Evolutionary conservation across 2,329 filamentous ascomycete genomes (phyloP).

Genomic region (Ophiostoma perfectum): DNA sequence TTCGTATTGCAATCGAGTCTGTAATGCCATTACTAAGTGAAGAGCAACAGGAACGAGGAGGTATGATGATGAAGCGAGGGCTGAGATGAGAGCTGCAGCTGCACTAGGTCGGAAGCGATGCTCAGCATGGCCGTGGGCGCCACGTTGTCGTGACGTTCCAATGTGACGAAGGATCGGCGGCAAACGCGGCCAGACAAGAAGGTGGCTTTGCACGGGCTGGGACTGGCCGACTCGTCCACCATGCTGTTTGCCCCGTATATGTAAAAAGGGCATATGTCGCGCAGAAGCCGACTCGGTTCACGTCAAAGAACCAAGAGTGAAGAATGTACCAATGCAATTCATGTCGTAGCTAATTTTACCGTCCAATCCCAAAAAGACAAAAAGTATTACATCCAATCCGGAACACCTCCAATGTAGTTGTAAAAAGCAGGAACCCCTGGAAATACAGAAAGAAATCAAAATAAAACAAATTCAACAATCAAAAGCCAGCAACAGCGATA

Average conservation of each 20-base stretch:
- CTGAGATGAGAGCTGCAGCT: constrained; percentile 4
- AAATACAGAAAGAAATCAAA: not conserved
- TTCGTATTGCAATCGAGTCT: not conserved
- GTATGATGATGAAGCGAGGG: not conserved
- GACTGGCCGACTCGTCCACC: not conserved
- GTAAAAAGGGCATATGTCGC: constrained; percentile 3
- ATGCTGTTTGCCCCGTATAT: not conserved
- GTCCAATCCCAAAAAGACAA: not conserved
- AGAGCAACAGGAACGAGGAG: not conserved
- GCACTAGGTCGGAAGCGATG: not conserved
- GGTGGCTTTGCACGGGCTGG: constrained; percentile 6
- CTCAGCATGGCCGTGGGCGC: not conserved
- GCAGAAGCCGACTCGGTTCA: not conserved
- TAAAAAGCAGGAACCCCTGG: not conserved
- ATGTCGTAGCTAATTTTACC: not conserved
- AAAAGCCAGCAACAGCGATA: too few relatives aligned
- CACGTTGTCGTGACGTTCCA: not conserved
- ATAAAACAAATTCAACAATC: not conserved
- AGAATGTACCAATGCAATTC: not conserved
- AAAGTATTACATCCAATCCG: not conserved
- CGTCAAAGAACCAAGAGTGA: not conserved
- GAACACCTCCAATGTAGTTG: constrained; percentile 1
- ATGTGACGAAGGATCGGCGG: constrained; percentile 7
- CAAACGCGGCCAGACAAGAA: constrained; percentile 1
- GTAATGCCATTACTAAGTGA: too few relatives aligned